Base-by-base conservation (phyloP, 148 eudicot species). In the Nepenthes gracilis region DNA sequence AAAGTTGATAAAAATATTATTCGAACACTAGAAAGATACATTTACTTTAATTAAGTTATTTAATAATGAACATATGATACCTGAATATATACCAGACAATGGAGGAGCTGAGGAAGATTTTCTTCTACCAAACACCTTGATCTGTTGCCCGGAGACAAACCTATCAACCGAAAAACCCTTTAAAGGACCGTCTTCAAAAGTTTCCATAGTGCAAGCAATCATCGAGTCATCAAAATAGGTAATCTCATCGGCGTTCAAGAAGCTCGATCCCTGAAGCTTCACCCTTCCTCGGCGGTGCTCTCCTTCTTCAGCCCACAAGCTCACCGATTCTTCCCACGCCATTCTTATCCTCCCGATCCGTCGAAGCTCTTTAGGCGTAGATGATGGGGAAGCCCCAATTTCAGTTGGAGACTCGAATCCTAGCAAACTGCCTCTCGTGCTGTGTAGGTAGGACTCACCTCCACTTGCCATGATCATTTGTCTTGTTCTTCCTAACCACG, bases 321-420 rank as follows among this genome's bases (percentile, higher is more conserved):
- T 89, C 63, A 85, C 87, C 2, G 79, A 84, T 62, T 89, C 96
- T 61, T 89, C 96, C 96, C 96, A 89, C 33, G 81, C 66, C 93
- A 89, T 85, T 58, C 85, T 72, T 37, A 85, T 63, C 62, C 76
- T 74, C 14, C 96, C 96, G 0, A 89, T 78, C 33, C 96, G 43
- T 0, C 85, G 72, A 12, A 81, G 62, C 45, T 85, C 89, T 57
- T 59, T 72, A 4, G 57, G 51, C 2, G 68, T 40, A 0, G 67
- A 34, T 38, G 74, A 32, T 2, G 76, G 55, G 2, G 76, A 57
- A 4, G 68, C 35, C 38, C 70, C 32, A 3, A 36, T 55, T 5
- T 40, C 67, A 23, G 56, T 12, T 40, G 49, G 45, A 32, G 70
- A 35, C 55, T 82, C 90, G 55, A 77, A 67, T 79, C 83, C 90